Conservation (phyloP, 305 asterid species). For the Solanum hybrid region DNA sequence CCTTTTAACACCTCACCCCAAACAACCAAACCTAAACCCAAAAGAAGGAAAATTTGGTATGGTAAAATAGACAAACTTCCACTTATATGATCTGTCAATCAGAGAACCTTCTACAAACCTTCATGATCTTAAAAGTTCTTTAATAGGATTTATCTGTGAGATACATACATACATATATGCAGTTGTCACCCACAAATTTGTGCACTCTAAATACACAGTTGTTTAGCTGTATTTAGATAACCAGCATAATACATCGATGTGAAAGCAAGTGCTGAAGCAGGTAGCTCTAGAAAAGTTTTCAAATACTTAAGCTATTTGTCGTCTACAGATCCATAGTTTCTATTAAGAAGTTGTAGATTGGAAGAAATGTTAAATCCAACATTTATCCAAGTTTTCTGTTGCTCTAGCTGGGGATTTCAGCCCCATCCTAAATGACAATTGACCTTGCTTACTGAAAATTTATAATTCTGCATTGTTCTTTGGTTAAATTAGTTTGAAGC, state of each 20-base stretch:
- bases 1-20: neutral
- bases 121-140: neutral
- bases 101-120: neutral
- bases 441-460: neutral
- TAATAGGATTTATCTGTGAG: neutral
- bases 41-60: neutral
- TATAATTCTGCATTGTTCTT: neutral
- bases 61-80: neutral
- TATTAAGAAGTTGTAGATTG: neutral
- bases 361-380: neutral
- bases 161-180: neutral
- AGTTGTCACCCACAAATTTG: neutral
- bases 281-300: neutral
- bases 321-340: neutral
- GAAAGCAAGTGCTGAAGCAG: neutral
- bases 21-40: neutral
- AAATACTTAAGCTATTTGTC: neutral
- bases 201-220: neutral
- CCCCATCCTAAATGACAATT: neutral
- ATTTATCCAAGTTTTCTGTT: neutral
- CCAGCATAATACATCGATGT: neutral
- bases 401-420: neutral
- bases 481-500: neutral
- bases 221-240: neutral
- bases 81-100: neutral